phyloP scores from a whole-genome alignment of 2,329 filamentous ascomycete species.

The Dactylella cylindrospora region DNA sequence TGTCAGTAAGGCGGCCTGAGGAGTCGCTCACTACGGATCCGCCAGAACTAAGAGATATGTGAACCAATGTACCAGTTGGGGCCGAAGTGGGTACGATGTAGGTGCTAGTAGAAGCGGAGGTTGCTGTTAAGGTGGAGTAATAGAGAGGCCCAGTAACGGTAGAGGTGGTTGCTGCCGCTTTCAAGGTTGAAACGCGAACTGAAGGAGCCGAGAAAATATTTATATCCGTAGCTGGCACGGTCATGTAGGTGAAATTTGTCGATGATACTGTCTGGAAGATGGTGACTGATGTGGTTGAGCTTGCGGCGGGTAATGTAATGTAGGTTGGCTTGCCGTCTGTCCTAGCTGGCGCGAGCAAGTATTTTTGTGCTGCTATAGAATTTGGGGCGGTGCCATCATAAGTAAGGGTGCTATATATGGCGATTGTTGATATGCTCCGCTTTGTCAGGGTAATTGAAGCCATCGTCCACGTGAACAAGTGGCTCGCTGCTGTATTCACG shows the following conservation, averaged over 20 bases:
- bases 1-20: constrained; percentile 2
- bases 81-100: constrained; percentile 1
- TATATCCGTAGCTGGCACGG: neutral
- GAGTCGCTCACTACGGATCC: neutral
- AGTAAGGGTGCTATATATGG: neutral
- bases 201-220: neutral
- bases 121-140: neutral
- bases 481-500: neutral
- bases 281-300: neutral
- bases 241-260: neutral
- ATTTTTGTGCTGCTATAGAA: neutral
- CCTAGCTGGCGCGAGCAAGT: neutral
- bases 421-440: neutral
- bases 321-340: neutral
- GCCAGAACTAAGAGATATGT: constrained; percentile 4
- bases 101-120: neutral
- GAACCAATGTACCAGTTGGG: neutral
- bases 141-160: neutral
- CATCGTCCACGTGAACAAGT: neutral
- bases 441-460: constrained; percentile 7
- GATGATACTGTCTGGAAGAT: neutral
- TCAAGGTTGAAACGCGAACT: neutral
- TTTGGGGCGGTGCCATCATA: neutral
- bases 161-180: constrained; percentile 1
- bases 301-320: constrained; percentile 1